Conservation (phyloP, 768 basidiomycete genomes). For the Pleurotus ostreatus region DNA sequence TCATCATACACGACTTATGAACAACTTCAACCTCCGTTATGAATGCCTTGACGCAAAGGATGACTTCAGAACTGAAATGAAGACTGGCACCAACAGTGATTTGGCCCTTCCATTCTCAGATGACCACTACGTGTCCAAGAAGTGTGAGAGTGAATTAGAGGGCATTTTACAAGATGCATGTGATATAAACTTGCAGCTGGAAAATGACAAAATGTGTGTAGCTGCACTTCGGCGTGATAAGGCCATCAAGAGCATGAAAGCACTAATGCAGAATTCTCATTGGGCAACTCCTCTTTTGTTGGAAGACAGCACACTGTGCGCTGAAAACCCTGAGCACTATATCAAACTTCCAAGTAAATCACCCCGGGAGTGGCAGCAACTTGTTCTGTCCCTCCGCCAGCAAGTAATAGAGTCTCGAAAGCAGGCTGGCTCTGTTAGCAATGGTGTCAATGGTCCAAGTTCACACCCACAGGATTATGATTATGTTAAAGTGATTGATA, state of each 20-base stretch:
- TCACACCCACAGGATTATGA: background rate
- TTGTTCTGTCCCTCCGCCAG: background rate
- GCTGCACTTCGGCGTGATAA: too few relatives aligned
- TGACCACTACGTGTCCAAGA: too few relatives aligned
- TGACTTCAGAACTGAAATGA: slow-evolving; percentile 17
- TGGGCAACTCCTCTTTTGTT: background rate
- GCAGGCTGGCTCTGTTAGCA: too few relatives aligned
- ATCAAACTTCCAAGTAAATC: background rate
- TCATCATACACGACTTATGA: slow-evolving; percentile 13
- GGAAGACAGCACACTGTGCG: background rate
- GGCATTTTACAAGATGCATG: too few relatives aligned
- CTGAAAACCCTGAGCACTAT: background rate
- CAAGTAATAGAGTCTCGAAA: too few relatives aligned
- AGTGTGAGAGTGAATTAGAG: too few relatives aligned
- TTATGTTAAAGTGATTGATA: slow-evolving; percentile 15
- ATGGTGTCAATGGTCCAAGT: too few relatives aligned
- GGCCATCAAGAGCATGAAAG: background rate
- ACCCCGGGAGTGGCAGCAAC: background rate
- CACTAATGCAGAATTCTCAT: background rate
- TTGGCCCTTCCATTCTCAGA: too few relatives aligned
- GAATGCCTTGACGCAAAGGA: slow-evolving; percentile 24
- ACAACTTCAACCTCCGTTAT: slow-evolving; percentile 20
- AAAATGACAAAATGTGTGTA: too few relatives aligned
- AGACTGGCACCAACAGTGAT: background rate
- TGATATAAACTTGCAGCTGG: too few relatives aligned